These are phyloP conservation scores for Epithemia pelagica DNA, from an alignment of 108 stramenopile species.

Conservation along the genomic window DNA sequence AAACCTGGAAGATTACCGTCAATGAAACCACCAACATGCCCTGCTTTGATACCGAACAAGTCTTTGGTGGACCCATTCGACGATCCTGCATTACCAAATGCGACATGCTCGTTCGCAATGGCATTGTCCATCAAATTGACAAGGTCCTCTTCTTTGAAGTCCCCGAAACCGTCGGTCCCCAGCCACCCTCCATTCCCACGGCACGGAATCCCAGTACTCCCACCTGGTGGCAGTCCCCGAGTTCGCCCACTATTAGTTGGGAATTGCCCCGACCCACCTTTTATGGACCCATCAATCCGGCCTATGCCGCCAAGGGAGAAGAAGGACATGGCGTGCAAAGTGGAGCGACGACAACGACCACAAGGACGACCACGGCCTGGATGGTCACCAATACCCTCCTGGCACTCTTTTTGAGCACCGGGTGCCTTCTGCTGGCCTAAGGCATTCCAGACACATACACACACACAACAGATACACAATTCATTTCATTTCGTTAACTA, in stretches of 20 bases:
- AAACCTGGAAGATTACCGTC: slow-evolving; percentile 7
- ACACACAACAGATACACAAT: no score
- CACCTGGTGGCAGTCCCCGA: background rate
- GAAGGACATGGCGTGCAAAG: background rate
- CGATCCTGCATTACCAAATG: slow-evolving; percentile 14
- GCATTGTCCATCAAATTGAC: slow-evolving; percentile 17
- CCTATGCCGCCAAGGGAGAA: slow-evolving; percentile 1
- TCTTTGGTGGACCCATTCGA: background rate
- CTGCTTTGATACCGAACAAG: slow-evolving; percentile 4
- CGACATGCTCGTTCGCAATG: slow-evolving; percentile 14
- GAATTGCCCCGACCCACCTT: background rate
- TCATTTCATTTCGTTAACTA: no score
- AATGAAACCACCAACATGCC: slow-evolving; percentile 11
- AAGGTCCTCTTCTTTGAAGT: slow-evolving; percentile 3
- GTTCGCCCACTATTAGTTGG: background rate
- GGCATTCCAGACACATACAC: no score
- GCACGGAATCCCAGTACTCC: background rate
- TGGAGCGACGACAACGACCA: background rate
- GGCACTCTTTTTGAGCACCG: no score
- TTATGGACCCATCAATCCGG: background rate
- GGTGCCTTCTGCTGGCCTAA: no score
- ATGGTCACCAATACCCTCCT: no score
- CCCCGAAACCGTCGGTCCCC: slow-evolving; percentile 4
- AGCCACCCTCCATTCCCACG: slow-evolving; percentile 8
- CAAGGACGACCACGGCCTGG: no score